phyloP scores from a whole-genome alignment of 352 stramenopile species.

The Aphanomyces astaci region DNA sequence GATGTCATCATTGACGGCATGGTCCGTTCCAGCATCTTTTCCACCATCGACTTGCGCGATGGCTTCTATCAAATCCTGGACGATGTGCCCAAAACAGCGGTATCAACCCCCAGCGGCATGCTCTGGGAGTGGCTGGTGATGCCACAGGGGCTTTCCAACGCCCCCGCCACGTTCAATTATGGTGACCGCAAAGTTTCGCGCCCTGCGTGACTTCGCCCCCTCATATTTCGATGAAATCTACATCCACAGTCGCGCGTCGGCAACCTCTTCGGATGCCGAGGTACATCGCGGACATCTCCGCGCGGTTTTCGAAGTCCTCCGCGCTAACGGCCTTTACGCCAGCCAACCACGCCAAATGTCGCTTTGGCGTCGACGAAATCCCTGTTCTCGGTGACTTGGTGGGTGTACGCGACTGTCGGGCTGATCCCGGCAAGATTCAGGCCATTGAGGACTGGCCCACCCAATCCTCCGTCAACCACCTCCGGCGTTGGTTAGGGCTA shows the following conservation, averaged over 20 bases:
- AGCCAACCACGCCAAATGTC: slow-evolving; percentile 29
- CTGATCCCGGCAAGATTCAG: slow-evolving; percentile 9
- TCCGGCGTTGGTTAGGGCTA: slow-evolving; percentile 6
- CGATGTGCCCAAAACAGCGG: slow-evolving; percentile 25
- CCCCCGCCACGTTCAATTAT: slow-evolving; percentile 34
- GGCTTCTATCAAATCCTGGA: slow-evolving; percentile 32
- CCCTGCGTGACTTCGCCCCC: slow-evolving; percentile 21
- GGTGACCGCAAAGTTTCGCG: slow-evolving; percentile 26
- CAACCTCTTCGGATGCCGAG: not conserved
- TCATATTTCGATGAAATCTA: slow-evolving; percentile 35
- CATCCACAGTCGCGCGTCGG: slow-evolving; percentile 23
- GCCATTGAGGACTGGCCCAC: slow-evolving; percentile 23
- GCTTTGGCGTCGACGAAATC: slow-evolving; percentile 23
- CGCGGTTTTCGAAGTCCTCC: slow-evolving; percentile 21
- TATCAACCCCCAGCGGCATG: slow-evolving; percentile 26
- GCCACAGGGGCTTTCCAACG: slow-evolving; percentile 27
- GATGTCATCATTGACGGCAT: slow-evolving; percentile 28
- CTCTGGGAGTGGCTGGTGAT: slow-evolving; percentile 34
- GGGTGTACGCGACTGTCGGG: not conserved
- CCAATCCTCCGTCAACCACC: slow-evolving; percentile 23
- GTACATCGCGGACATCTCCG: slow-evolving; percentile 26
- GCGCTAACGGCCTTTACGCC: slow-evolving; percentile 28
- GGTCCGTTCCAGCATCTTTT: slow-evolving; percentile 30
- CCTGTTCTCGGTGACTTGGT: slow-evolving; percentile 29
- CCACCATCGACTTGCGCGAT: slow-evolving; percentile 28